Base-by-base conservation (phyloP, 306 rosid genomes). In the Lagenaria siceraria region DNA sequence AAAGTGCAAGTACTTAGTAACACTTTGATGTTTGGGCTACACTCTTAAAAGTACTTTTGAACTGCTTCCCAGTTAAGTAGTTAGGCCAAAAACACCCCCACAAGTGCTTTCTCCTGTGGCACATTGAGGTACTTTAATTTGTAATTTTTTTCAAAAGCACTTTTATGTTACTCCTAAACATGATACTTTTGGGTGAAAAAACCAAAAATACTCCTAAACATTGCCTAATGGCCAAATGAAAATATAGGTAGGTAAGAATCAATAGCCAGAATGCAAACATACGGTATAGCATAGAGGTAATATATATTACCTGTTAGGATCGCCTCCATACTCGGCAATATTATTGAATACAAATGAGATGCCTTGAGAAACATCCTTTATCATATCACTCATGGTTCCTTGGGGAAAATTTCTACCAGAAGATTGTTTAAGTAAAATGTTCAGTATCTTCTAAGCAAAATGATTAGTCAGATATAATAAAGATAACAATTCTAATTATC, bases 291-390 rank as follows among this genome's bases (percentile, higher is more conserved):
- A 71, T 31, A 35, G 15, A 22, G n/a, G 14, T 19, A 56, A 33
- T 11, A 53, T 35, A n/a, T 38, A 17, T 75, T 63, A 94, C 97
- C 91, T 90, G 83, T 86, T 85, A 36, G 96, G 93, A 81, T 94
- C 97, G 17, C 97, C 98, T 78, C 98, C 98, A 81, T 89, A 91
- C 80, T 94, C 93, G 21, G 93, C 91, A 82, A 94, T 90, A 74
- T 94, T 84, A 83, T 94, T 91, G 88, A 94, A 90, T 54, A 94
- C 88, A 79, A 90, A 91, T 73, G 98, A 86, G 88, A 94, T 90
- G 12, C 98, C 98, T 86, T 92, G 84, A 75, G 97, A 90, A 79
- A 91, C 87, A 88, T 94, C 97, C 25, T 72, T 49, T 83, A 94
- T 77, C 97, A 94, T 91, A 80, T 90, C 95, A 83, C 96, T 81